Base-by-base conservation (phyloP, 2,329 filamentous ascomycete species). In the Colletotrichum australisinense region DNA sequence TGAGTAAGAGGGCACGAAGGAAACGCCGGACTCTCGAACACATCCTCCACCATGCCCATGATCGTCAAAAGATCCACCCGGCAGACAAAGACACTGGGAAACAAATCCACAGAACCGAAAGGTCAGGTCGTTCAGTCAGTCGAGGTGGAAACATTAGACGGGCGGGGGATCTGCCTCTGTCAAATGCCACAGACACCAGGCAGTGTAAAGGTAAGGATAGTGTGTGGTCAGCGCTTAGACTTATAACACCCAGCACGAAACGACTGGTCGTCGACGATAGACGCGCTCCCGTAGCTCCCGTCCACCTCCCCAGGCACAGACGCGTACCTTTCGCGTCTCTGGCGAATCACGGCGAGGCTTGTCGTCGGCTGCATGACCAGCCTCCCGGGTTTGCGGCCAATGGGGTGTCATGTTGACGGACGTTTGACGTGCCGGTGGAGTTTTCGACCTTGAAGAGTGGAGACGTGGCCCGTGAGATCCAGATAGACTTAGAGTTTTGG, bases 221-320 rank as follows among this genome's bases (percentile, higher is more conserved):
- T 26, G 42, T 32, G 59, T 62, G 60, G 60, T 42, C 60, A 63
- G 60, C 60, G 60, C 60, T 63, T 63, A 63, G 60, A 55, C 62
- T 38, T 55, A 42, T 6, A 55, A 4, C 14, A 38, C 12, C 14
- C 5, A 63, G 16, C 42, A 35, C 60, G 42, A 63, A 63, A 63
- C 42, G 60, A 63, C 60, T 63, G 60, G 60, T 63, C 60, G 60
- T 63, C 60, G 42, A 53, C 42, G 42, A 63, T 63, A 63, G 60
- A 63, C 60, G 60, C 60, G 60, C 42, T 63, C 26, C 60, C 60
- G 60, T 63, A 26, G 60, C 42, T 63, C 26, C 60, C 60, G 60
- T 63, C 42, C 26, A 30, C 60, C 22, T 28, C 60, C 42, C n/a
- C 28, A 30, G 26, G 26, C 59, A 26, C 38, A 52, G 42, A 52